Base-by-base conservation (phyloP, 805 yeast genomes). In the Starmerella kuoi region DNA sequence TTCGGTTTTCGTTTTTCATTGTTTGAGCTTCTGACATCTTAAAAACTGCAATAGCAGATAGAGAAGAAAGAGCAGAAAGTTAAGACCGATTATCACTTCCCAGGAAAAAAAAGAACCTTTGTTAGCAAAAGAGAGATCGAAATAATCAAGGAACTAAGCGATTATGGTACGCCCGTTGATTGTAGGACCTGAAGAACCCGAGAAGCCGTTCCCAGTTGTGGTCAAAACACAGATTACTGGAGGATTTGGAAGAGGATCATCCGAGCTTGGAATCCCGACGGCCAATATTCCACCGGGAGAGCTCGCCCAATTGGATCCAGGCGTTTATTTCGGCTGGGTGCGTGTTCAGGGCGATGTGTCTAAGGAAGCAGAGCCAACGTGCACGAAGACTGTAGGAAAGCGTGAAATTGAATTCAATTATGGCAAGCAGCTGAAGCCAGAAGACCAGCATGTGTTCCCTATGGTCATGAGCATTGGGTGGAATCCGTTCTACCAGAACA, bases 391-490 rank as follows among this genome's bases (percentile, higher is more conserved):
- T 62, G 7, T 45, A 30, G 41, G 44, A 36, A 42, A 33, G 5
- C 49, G 55, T 15, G 56, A 58, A 21, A 77, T 77, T 14, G 69
- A 63, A 28, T 74, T 79, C 57, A 79, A 75, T 44, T 74, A 72
- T 54, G 95, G 95, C 1, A 49, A 59, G 5, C 53, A 60, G 8
- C 61, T 86, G 36, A 24, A 43, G n/a, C 22, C 40, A 0, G 60
- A 57, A 1, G 54, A 51, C 2, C 72, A 69, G 31, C 62, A 69
- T 17, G 69, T 68, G 1, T 64, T 76, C 21, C 96, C 96, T 0
- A 85, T 86, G 78, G 98, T 91, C 7, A 79, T 88, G 83, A 83
- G 95, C 7, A 70, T 91, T 17, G 99, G 99, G 1, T 84, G 86
- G 82, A 91, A 91, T 57, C 97, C 98, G 30, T 88, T 79, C 58